Evolutionary conservation across 1,139 yeast genomes (phyloP).

Genomic region (Saccharomyces hybrid): DNA sequence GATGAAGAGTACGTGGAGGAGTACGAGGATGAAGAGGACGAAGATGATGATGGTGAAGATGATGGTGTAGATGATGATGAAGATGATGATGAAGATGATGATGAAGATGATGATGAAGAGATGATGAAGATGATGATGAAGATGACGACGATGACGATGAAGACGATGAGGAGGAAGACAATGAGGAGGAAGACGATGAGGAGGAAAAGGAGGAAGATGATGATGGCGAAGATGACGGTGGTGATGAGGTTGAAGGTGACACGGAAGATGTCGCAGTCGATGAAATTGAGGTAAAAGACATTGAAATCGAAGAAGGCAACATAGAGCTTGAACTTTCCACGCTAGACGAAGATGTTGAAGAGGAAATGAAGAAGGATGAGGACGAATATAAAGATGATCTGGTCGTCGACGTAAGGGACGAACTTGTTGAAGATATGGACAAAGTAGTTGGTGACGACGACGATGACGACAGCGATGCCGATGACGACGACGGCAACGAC

Average conservation of each 20-base stretch:
- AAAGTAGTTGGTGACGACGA: neutral
- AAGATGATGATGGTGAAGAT: constrained; percentile 8
- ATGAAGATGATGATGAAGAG: constrained; percentile 25
- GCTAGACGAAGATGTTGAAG: constrained; percentile 1
- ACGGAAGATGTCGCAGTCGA: constrained; percentile 10
- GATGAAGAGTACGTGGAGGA: constrained; percentile 11
- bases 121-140: constrained; percentile 4
- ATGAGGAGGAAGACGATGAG: neutral
- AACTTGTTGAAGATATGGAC: neutral
- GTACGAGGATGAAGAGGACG: constrained; percentile 17
- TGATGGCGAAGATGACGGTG: constrained; percentile 7
- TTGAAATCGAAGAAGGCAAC: constrained; percentile 7
- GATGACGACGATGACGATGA: constrained; percentile 10
- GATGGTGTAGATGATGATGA: constrained; percentile 12
- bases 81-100: constrained; percentile 3
- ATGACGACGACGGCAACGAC: too few species aligned
- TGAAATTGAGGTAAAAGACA: constrained; percentile 7
- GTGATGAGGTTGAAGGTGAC: constrained; percentile 11
- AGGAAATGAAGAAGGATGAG: constrained; percentile 2
- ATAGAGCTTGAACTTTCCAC: neutral
- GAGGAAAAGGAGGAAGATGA: constrained; percentile 7
- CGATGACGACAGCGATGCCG: neutral
- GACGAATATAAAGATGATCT: constrained; percentile 4
- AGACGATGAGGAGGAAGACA: neutral
- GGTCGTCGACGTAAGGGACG: neutral